Evolutionary conservation across 768 basidiomycete genomes (phyloP), one percentile per base, ranked within the genome.

Genomic region (Agrocybe pediades): DNA sequence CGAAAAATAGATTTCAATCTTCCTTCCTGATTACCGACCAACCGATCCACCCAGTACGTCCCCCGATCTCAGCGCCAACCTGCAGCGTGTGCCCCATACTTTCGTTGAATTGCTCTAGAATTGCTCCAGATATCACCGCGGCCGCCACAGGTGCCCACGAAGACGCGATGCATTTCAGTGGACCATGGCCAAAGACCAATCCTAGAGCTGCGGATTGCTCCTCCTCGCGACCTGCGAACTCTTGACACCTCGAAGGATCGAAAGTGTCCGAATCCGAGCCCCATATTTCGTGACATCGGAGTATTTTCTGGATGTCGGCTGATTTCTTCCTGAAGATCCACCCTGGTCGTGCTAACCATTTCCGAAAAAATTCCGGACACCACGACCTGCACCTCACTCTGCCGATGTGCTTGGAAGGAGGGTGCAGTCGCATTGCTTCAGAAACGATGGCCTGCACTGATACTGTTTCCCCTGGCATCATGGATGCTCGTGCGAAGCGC

Each of bases 111-210:
- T 62, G 65, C 20, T 75, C 69, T 3, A 82, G 51, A 3, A 83
- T 54, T 11, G 69, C 73, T 0, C 74, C 78, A 3, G 72, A 72
- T 24, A 86, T 69, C 1, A 83, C 55, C 0, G 71, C 84, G 2
- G 76, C 79, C 1, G 81, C 79, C 46, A 78, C 72, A 1, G 81
- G 77, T 6, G 80, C 84, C 75, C 83, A 83, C 3, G 63, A 66
- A 16, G 61, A 60, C 0, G 79, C 84, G 7, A 78, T 69, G 45
- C 82, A 84, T n/a, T 67, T 60, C 47, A 84, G 58, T 9, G 67
- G 67, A 1, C 80, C 81, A 46, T 63, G 58, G 1, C 85, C 85
- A 58, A 87, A 87, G 0, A 81, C 70, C 9, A 77, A 58, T n/a
- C 27, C 27, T 59, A 62, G 52, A 25, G 68, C 55, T 2, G 48